phyloP scores from a whole-genome alignment of 2,329 filamentous ascomycete species.

The Aspergillus puulaauensis region DNA sequence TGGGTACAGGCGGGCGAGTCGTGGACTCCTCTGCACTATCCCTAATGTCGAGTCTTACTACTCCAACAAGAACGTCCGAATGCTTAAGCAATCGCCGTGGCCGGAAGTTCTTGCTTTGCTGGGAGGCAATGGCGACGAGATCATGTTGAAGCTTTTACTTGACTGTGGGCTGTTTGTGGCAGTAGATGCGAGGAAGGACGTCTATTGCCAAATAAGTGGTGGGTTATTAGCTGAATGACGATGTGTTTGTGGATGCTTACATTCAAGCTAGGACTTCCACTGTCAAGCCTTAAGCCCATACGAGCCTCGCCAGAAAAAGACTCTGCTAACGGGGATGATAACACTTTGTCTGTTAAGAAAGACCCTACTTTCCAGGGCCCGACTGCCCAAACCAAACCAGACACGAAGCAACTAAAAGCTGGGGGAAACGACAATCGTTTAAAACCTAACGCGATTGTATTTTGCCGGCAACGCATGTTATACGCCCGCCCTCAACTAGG shows the following conservation, averaged over 20 bases:
- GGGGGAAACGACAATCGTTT: constrained; percentile 10
- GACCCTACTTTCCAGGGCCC: background rate
- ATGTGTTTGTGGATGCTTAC: background rate
- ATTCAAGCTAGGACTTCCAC: constrained; percentile 26
- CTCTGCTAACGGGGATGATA: background rate
- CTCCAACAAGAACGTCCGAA: constrained; percentile 68
- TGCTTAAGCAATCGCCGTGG: constrained; percentile 72
- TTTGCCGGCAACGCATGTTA: constrained; percentile 81
- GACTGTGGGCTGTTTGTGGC: constrained; percentile 74
- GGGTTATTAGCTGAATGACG: constrained; percentile 21
- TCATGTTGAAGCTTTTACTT: constrained; percentile 75
- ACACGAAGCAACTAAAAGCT: background rate
- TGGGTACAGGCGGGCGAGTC: constrained; percentile 64
- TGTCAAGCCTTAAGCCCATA: constrained; percentile 31
- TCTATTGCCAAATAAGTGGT: constrained; percentile 80
- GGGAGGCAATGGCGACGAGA: constrained; percentile 70
- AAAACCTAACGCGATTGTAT: constrained; percentile 60
- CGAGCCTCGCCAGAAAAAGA: constrained; percentile 2
- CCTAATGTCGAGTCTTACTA: constrained; percentile 65
- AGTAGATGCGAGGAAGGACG: constrained; percentile 60
- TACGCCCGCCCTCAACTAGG: constrained; percentile 76
- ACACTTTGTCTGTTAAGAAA: background rate
- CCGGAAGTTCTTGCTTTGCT: constrained; percentile 70
- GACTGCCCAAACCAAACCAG: background rate
- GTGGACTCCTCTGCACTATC: constrained; percentile 49